phyloP scores from a whole-genome alignment of 2,329 filamentous ascomycete genomes.

The Microdochium trichocladiopsis region DNA sequence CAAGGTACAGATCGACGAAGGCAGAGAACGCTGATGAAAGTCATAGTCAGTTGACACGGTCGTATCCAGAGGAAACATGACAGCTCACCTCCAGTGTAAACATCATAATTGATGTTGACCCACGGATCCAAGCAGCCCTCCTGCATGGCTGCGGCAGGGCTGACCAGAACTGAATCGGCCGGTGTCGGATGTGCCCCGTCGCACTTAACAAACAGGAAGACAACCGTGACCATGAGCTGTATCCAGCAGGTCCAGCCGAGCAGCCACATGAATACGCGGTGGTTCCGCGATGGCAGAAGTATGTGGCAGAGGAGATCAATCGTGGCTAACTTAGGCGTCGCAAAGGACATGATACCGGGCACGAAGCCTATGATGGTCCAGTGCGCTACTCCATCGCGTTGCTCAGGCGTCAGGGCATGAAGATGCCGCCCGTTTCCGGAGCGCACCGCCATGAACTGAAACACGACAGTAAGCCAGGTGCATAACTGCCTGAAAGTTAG shows the following conservation, averaged over 20 bases:
- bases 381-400: conserved; percentile 22
- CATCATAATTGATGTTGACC: conserved; percentile 29
- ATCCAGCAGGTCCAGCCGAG: conserved; percentile 21
- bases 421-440: conserved; percentile 32
- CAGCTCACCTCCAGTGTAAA: conserved; percentile 28
- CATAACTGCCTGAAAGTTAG: conserved; percentile 14
- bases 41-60: neutral
- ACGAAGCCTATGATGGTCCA: conserved; percentile 28
- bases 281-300: conserved; percentile 24
- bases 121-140: conserved; percentile 25
- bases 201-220: conserved; percentile 35
- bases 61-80: accelerated
- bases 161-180: neutral
- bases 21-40: conserved; percentile 20
- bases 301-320: conserved; percentile 28
- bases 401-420: conserved; percentile 15
- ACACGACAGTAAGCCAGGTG: conserved; percentile 22
- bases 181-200: conserved; percentile 2
- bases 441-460: conserved; percentile 24
- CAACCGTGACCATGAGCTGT: conserved; percentile 24
- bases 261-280: conserved; percentile 27
- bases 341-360: conserved; percentile 29
- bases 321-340: conserved; percentile 32
- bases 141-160: conserved; percentile 19
- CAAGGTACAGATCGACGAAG: conserved; percentile 32